phyloP scores from a whole-genome alignment of 768 basidiomycete species.

The Auriscalpium orientale region DNA sequence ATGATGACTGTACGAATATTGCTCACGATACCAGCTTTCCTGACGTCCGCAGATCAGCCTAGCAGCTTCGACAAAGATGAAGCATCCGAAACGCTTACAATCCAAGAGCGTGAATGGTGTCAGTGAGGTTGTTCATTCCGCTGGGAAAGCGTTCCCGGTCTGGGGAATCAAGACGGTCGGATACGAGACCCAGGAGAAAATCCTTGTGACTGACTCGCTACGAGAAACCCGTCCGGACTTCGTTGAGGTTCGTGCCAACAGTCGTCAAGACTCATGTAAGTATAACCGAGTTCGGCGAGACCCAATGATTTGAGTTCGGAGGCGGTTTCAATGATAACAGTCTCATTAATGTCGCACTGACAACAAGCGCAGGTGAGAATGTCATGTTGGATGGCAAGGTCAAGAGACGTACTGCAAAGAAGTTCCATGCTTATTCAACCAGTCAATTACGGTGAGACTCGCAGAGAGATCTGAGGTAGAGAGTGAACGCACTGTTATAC shows the following conservation, averaged over 20 bases:
- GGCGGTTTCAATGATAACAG: constrained; percentile 43
- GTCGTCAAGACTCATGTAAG: constrained; percentile 54
- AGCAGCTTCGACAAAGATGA: too few relatives aligned
- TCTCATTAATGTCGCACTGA: constrained; percentile 55
- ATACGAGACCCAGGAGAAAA: background rate
- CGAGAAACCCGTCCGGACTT: constrained; percentile 42
- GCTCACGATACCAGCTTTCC: constrained; percentile 56
- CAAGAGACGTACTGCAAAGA: constrained; percentile 41
- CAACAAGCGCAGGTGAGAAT: background rate
- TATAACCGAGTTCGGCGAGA: constrained; percentile 45
- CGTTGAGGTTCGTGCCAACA: constrained; percentile 57
- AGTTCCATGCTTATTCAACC: constrained; percentile 52
- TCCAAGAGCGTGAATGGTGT: constrained; percentile 47
- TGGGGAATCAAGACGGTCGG: constrained; percentile 14
- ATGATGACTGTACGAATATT: background rate
- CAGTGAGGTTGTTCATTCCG: constrained; percentile 51
- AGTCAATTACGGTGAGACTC: constrained; percentile 2
- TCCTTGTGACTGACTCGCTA: constrained; percentile 36
- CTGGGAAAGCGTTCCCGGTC: constrained; percentile 46
- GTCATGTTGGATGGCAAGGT: too few relatives aligned
- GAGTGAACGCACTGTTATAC: constrained; percentile 43
- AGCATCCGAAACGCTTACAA: constrained; percentile 29
- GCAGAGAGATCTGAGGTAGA: background rate
- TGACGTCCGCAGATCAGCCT: constrained; percentile 13
- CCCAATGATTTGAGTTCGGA: constrained; percentile 44